phyloP scores from a whole-genome alignment of 148 eudicot species.

The Persicaria maculosa region DNA sequence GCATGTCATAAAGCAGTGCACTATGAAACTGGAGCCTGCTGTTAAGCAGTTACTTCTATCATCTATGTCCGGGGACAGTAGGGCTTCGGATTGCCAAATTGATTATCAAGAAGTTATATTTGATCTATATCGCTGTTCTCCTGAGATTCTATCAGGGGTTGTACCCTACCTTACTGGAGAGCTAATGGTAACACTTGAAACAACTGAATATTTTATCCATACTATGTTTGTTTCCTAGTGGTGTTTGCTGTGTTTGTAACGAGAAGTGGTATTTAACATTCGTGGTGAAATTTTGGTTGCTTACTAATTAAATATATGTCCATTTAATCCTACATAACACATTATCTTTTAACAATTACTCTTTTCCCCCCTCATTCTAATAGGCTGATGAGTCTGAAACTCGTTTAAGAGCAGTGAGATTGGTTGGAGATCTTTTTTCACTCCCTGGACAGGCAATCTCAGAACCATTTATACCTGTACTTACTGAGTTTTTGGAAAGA shows the following conservation, averaged over 20 bases:
- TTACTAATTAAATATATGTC: neutral
- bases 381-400: constrained; percentile 81
- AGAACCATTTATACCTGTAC: constrained; percentile 67
- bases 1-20: constrained; percentile 66
- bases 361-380: neutral
- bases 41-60: constrained; percentile 79
- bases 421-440: constrained; percentile 92
- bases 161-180: constrained; percentile 86
- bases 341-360: neutral
- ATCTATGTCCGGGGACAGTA: constrained; percentile 67
- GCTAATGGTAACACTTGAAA: constrained; percentile 57
- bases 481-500: constrained; percentile 86
- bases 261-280: neutral
- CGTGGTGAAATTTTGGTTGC: neutral
- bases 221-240: neutral
- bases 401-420: constrained; percentile 67
- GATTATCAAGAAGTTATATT: constrained; percentile 75
- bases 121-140: constrained; percentile 84
- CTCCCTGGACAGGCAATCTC: constrained; percentile 56
- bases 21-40: constrained; percentile 77
- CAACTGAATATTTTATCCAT: constrained; percentile 4
- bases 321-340: neutral
- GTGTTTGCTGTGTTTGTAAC: neutral
- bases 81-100: constrained; percentile 40
- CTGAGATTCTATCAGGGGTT: constrained; percentile 68